A percentile compares a stretch with the other conserved stretches of the same genome.
Conservation (phyloP, 306 rosid genomes). For the Spatholobus suberectus region DNA sequence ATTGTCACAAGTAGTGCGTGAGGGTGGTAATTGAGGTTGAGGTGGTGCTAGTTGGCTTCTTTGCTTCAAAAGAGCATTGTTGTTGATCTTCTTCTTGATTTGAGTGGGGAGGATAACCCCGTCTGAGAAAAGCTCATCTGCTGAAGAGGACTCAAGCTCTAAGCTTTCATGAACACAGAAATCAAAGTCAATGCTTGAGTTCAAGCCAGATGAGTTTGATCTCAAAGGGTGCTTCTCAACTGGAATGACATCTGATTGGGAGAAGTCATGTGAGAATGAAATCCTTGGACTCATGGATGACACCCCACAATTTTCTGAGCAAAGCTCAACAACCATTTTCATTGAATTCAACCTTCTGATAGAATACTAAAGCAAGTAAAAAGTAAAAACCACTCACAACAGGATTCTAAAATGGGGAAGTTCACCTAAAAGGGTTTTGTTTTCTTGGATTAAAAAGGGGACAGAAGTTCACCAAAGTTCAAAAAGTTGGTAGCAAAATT, state of each 20-base stretch:
- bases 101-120: constrained; percentile 74
- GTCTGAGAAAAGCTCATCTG: constrained; percentile 86
- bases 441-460: not conserved
- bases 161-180: constrained; percentile 68
- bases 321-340: constrained; percentile 69
- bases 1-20: constrained; percentile 26
- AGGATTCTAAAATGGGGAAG: not conserved
- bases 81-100: constrained; percentile 62
- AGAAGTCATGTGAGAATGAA: constrained; percentile 83
- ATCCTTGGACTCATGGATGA: constrained; percentile 77
- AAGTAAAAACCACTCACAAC: constrained; percentile 12
- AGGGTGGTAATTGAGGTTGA: constrained; percentile 30
- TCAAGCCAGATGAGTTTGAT: constrained; percentile 65
- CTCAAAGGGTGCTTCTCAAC: constrained; percentile 69
- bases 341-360: not conserved
- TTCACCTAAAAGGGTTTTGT: not conserved
- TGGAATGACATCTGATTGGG: constrained; percentile 65
- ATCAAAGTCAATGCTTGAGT: constrained; percentile 75
- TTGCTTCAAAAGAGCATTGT: constrained; percentile 29
- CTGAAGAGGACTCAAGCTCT: constrained; percentile 77
- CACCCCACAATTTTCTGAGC: constrained; percentile 60
- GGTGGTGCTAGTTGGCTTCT: constrained; percentile 33
- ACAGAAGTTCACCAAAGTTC: not conserved
- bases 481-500: constrained; percentile 20
- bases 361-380: not conserved